Evolutionary conservation across 352 stramenopile species (phyloP), one percentile per base, ranked within the genome.

Genomic region (Pythium insidiosum): DNA sequence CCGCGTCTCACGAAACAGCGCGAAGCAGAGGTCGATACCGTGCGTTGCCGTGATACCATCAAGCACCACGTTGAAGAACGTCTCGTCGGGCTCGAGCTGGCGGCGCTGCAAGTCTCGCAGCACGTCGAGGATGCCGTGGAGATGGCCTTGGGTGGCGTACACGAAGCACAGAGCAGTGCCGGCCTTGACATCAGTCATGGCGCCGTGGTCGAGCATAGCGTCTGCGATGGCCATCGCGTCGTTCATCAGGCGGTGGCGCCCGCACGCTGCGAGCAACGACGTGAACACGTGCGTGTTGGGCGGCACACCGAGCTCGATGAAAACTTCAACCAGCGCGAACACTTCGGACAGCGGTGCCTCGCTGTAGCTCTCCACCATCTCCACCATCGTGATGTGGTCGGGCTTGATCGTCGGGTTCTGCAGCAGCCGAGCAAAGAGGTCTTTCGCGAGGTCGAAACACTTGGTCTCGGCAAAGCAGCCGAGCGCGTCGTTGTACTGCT

Each of bases 401-500:
- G 74, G 77, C 19, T 46, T 30, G 9, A 90, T 45, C 35, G 61
- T 67, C 22, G 72, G 68, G 33, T 81, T 79, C 41, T 53, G 50
- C n/a, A 77, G 23, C 56, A 90, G 64, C n/a, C 62, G 63, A 12
- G 61, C 56, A 40, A 90, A 90, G 7, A 88, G 56, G 16, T 84
- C 68, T 30, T 73, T 69, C 16, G 70, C 77, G 45, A 61, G 50
- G 1, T 84, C 72, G 18, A 61, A 67, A 34, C 35, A 49, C 39
- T 68, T 63, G 9, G 66, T 71, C 9, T 60, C 64, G 12, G 74
- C 70, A 48, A 82, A 78, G 48, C 74, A 87, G 13, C 73, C 72
- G 12, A 90, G 53, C 18, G 77, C 77, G 42, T 87, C 74, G 47
- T 90, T 90, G 56, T 88, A 90, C 54, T 86, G 75, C 52, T 75